Evolutionary conservation across 1,284 basidiomycete species (phyloP), one percentile per base, ranked within the genome.

Genomic region (Coriolopsis trogii): DNA sequence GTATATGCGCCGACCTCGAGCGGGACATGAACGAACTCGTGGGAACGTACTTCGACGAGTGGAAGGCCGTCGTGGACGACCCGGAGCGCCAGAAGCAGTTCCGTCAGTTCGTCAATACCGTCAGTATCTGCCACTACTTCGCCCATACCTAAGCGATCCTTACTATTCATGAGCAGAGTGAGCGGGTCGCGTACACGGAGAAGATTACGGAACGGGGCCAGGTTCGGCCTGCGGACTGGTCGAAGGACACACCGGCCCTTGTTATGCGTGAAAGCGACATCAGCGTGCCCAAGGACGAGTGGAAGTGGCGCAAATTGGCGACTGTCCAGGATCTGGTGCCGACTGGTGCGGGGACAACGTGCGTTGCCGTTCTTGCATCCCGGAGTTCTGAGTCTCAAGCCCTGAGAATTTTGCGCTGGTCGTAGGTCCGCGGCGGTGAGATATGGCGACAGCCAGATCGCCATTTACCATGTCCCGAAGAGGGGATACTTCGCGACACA

Each of bases 1-100:
- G 87, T 3, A 89, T 92, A 60, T 90, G 89, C 63, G 73, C 70
- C 13, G 84, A 89, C 33, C 75, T 91, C 6, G 89, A 91, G 55
- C 72, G 71, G n/a, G 77, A 85, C 40, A 91, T 91, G 87, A 75
- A 83, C 36, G 71, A 73, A 16, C 73, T 91, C 2, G 77, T 91
- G 4, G 80, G 77, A 13, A 84, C 85, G 3, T 91, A 86, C 65
- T 75, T 80, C 55, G 82, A 86, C 63, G 89, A 91, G 66, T 91
- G 89, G 89, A 81, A 79, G 13, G 73, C 72, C 25, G 86, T 87
- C 3, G 80, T 90, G 3, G 72, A 79, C 54, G 78, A 82, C 56
- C 81, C 81, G 1, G 70, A 65, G 8, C 74, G 77, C 33, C 74
- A 80, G 48, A 79, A 77, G 54, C 73, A 79, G 51, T 89, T 89